phyloP scores from a whole-genome alignment of 139 green algal genomes.

The Haematococcus lacustris region DNA sequence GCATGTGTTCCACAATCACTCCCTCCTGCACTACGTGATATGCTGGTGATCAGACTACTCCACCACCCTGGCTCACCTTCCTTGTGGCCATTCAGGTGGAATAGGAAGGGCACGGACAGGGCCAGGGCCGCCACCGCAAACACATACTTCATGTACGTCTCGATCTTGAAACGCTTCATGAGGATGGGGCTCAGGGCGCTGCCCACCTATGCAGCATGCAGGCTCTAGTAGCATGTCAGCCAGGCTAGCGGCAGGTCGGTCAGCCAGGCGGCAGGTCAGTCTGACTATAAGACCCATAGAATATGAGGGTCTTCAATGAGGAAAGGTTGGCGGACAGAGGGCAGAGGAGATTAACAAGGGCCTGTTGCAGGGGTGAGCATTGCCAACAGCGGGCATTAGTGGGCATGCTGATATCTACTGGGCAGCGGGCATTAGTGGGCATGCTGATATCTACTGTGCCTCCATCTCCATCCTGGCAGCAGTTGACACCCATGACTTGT shows the following conservation, averaged over 20 bases:
- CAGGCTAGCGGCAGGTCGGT: background rate
- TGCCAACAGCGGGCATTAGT: background rate
- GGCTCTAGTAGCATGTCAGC: background rate
- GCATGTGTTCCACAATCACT: background rate
- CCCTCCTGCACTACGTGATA: background rate
- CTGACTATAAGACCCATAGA: background rate
- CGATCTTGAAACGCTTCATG: conserved; percentile 39
- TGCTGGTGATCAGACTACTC: background rate
- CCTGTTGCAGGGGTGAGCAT: background rate
- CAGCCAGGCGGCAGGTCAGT: background rate
- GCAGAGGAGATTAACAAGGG: no score
- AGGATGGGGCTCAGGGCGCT: conserved; percentile 30
- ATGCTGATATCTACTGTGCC: no score
- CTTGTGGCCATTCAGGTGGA: conserved; percentile 5
- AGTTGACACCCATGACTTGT: no score
- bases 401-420: no score
- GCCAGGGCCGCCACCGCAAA: conserved; percentile 36
- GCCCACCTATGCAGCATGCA: conserved; percentile 13
- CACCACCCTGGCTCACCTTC: background rate
- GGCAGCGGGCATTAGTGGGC: no score
- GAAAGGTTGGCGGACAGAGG: no score
- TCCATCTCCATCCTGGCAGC: no score
- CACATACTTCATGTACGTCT: conserved; percentile 82
- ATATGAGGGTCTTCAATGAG: background rate
- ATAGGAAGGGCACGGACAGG: conserved; percentile 42